Evolutionary conservation across 805 yeast genomes (phyloP), one percentile per base, ranked within the genome.

Genomic region (Lachancea mirantina): DNA sequence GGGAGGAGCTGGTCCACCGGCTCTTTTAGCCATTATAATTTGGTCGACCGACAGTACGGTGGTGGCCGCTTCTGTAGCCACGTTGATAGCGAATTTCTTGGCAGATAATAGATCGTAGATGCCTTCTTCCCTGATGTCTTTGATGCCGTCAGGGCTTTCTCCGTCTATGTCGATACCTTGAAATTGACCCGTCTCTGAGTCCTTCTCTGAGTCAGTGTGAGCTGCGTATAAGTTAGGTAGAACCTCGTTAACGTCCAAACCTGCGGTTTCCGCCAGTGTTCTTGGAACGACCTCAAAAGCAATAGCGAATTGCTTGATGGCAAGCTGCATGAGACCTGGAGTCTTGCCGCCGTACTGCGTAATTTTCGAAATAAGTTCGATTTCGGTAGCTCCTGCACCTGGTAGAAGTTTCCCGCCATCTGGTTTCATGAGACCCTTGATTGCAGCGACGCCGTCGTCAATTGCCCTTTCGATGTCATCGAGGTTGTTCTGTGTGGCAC

Each of bases 1-100:
- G 44, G 72, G 68, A 20, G 96, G 96, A 72, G 87, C 78, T 30
- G 98, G 98, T 14, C 98, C 98, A 45, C 98, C 98, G 2, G 97
- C 96, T 58, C 96, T 77, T 74, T 89, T 89, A 27, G 98, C 97
- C 92, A 89, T 92, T 56, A 89, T 92, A 51, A 89, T 89, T 70
- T 89, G 97, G 59, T 92, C 97, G 31, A 92, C 92, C 16, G 94
- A 78, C 42, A 88, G 69, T 33, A 88, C 80, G 4, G 97, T 92
- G 42, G 72, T 74, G 9, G 95, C 94, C 30, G 96, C 96, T 46
- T 92, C 97, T 3, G 96, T 87, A 11, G 98, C 97, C 42, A 92
- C 79, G 48, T 78, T 75, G 45, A 92, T 80, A 28, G 96, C 98
- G 41, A 84, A 81, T 50, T 70, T 72, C 68, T 92, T 89, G 26